phyloP scores from a whole-genome alignment of 1,284 basidiomycete genomes.

The Fomitopsis palustris region DNA sequence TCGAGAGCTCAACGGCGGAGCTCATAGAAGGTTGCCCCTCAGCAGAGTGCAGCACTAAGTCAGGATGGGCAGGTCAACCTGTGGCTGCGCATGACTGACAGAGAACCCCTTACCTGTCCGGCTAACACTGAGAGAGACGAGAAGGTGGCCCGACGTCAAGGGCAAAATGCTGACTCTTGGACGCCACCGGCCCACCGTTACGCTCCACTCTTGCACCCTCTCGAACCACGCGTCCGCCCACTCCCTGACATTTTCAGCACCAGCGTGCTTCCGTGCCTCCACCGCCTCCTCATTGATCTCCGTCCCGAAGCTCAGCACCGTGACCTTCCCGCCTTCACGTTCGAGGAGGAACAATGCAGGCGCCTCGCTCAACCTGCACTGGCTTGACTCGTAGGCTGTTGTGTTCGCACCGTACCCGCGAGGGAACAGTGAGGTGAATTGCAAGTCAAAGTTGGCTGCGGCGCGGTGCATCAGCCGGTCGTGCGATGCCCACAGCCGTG shows the following conservation, averaged over 20 bases:
- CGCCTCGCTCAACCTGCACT: too few relatives aligned
- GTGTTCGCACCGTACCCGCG: conserved; percentile 19
- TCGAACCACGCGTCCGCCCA: too few relatives aligned
- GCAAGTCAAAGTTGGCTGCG: conserved; percentile 14
- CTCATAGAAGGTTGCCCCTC: neutral
- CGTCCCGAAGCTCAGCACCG: too few relatives aligned
- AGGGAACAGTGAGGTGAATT: conserved; percentile 18
- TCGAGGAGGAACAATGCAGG: too few relatives aligned
- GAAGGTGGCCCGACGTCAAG: neutral
- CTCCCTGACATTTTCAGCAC: too few relatives aligned
- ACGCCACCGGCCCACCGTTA: too few relatives aligned
- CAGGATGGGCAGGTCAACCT: neutral
- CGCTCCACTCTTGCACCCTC: too few relatives aligned
- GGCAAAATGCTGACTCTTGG: too few relatives aligned
- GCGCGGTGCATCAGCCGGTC: conserved; percentile 14
- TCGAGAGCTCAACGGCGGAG: neutral
- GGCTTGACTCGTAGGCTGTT: conserved; percentile 15
- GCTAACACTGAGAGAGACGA: neutral
- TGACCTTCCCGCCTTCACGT: too few relatives aligned
- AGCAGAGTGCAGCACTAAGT: neutral
- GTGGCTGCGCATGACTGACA: neutral
- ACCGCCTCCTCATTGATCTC: too few relatives aligned
- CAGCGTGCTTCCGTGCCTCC: too few relatives aligned
- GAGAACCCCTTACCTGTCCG: neutral
- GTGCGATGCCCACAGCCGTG: conserved; percentile 17